Evolutionary conservation across 495 filamentous ascomycete genomes (phyloP).

Genomic region (Parathielavia hyrcaniae): DNA sequence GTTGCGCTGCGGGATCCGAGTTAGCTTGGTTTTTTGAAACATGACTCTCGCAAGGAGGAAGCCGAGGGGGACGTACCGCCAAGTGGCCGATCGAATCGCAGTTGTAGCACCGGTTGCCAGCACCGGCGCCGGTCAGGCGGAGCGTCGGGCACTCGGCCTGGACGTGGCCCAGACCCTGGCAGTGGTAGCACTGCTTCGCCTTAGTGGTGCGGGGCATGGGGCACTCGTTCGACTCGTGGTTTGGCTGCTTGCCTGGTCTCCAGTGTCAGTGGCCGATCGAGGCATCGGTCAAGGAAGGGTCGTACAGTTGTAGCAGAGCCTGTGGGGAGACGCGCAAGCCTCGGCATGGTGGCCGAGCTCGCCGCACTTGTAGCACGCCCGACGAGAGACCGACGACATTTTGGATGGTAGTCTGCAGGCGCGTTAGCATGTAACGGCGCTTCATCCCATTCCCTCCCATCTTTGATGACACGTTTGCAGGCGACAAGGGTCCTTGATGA

Average conservation of each 20-base stretch:
- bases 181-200: conserved; percentile 99
- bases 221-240: conserved; percentile 96
- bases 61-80: conserved; percentile 38
- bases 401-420: conserved; percentile 21
- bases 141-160: conserved; percentile 98
- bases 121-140: conserved; percentile 71
- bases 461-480: conserved; percentile 13
- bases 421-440: conserved; percentile 5
- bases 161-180: conserved; percentile 95
- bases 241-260: conserved; percentile 72
- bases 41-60: not conserved
- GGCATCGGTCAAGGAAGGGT: conserved; percentile 1
- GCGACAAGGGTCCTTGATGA: not conserved
- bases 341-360: conserved; percentile 99
- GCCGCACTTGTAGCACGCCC: conserved; percentile 99
- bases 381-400: conserved; percentile 92
- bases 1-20: conserved; percentile 53
- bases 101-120: conserved; percentile 87
- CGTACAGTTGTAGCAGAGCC: conserved; percentile 97
- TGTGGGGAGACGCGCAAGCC: conserved; percentile 92
- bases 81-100: conserved; percentile 90
- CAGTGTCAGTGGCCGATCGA: conserved; percentile 11
- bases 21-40: conserved; percentile 7
- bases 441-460: not conserved
- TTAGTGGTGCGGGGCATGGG: conserved; percentile 94